These are phyloP conservation scores for Hemisphaericaspora nanyangensis DNA, from an alignment of 805 yeast genomes.

Conservation along the genomic window DNA sequence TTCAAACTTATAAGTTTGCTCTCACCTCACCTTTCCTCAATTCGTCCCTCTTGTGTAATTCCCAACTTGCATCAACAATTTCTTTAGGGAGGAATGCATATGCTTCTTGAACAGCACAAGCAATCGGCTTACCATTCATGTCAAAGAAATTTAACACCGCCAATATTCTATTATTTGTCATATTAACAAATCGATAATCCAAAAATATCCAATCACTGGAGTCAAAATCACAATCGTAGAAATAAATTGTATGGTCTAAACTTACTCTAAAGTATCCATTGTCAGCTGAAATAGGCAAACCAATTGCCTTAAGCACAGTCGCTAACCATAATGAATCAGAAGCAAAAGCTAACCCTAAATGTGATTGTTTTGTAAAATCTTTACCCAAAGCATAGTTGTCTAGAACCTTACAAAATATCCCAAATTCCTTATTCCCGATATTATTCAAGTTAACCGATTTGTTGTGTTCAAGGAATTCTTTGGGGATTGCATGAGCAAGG, in stretches of 20 bases:
- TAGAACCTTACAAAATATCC: conserved; percentile 26
- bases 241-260: conserved; percentile 33
- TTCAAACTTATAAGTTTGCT: not conserved
- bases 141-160: conserved; percentile 24
- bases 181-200: conserved; percentile 27
- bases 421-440: conserved; percentile 20
- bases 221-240: conserved; percentile 34
- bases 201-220: conserved; percentile 33
- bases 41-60: conserved; percentile 3
- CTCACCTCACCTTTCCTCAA: not conserved
- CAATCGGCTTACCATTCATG: conserved; percentile 24
- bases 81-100: conserved; percentile 11
- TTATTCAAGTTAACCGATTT: conserved; percentile 8
- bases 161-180: conserved; percentile 33
- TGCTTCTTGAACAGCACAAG: conserved; percentile 33
- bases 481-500: conserved; percentile 24
- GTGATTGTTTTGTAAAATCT: conserved; percentile 16
- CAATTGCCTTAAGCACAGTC: conserved; percentile 22
- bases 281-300: conserved; percentile 12
- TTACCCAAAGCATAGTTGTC: conserved; percentile 25
- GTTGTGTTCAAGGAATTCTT: conserved; percentile 12
- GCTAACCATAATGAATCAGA: conserved; percentile 33
- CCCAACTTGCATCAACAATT: conserved; percentile 3
- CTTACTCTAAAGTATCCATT: conserved; percentile 32
- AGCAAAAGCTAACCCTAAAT: conserved; percentile 20